Evolutionary conservation across 2,329 filamentous ascomycete species (phyloP).

Genomic region (Colletotrichum tamarilloi): DNA sequence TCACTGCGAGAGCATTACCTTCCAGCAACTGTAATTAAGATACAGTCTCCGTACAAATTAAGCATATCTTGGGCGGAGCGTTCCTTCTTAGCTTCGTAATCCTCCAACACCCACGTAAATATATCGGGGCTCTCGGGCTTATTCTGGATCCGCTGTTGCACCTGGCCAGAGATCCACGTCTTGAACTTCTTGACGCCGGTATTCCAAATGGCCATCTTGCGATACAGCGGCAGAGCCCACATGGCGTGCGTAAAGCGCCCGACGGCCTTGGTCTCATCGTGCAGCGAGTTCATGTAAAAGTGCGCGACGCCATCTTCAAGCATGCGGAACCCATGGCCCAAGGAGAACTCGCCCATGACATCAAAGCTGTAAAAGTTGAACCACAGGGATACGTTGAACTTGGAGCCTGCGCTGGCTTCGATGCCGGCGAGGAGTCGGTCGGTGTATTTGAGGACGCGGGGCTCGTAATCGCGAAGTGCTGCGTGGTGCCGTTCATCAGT

Average conservation of each 20-base stretch:
- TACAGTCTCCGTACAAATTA: conserved; percentile 41
- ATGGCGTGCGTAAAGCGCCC: conserved; percentile 39
- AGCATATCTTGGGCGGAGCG: conserved; percentile 38
- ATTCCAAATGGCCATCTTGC: conserved; percentile 36
- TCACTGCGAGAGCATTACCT: conserved; percentile 37
- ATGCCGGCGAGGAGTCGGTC: conserved; percentile 40
- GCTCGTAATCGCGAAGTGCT: conserved; percentile 43
- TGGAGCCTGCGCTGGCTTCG: not conserved
- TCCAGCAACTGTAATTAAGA: conserved; percentile 44
- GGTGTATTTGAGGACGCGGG: conserved; percentile 40
- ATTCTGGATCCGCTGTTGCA: conserved; percentile 12
- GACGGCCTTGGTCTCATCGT: conserved; percentile 38
- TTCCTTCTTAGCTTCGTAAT: conserved; percentile 36
- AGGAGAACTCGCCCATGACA: conserved; percentile 54
- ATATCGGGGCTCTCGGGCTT: conserved; percentile 41
- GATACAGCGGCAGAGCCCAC: conserved; percentile 36
- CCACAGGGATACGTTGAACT: conserved; percentile 44
- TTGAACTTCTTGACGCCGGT: conserved; percentile 34
- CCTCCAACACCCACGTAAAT: conserved; percentile 44
- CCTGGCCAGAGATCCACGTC: conserved; percentile 33
- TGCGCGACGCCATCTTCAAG: conserved; percentile 42
- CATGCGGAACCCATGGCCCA: conserved; percentile 49
- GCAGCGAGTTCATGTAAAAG: conserved; percentile 40
- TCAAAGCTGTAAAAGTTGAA: conserved; percentile 51
- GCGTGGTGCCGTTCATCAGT: not conserved